Conservation (phyloP, 345 rosid genomes). For the Sonneratia alba region DNA sequence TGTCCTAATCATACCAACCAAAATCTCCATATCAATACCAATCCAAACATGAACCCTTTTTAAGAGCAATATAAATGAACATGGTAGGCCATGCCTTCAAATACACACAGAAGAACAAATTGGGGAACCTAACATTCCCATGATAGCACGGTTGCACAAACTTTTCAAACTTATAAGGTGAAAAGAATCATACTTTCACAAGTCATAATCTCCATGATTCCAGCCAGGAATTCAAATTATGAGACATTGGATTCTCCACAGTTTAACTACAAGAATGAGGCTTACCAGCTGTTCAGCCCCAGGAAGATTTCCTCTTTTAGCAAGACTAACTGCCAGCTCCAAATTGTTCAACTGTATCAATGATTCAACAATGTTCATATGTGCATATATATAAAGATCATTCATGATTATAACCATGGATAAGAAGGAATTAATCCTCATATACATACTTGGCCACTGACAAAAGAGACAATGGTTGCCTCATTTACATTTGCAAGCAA, state of each 20-base stretch:
- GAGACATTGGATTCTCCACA: not conserved
- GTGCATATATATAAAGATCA: not conserved
- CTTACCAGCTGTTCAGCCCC: constrained; percentile 97
- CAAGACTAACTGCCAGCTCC: constrained; percentile 98
- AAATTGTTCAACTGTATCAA: constrained; percentile 75
- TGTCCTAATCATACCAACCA: too few relatives aligned
- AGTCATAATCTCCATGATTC: too few relatives aligned
- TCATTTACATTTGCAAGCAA: constrained; percentile 88
- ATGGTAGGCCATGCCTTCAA: too few relatives aligned
- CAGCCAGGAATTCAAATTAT: not conserved
- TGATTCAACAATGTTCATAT: constrained; percentile 12
- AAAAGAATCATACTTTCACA: too few relatives aligned
- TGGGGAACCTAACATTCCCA: too few relatives aligned
- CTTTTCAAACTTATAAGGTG: not conserved
- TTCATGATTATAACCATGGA: not conserved
- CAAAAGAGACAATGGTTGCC: constrained; percentile 85
- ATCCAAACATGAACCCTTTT: too few relatives aligned
- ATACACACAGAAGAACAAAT: too few relatives aligned
- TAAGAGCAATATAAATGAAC: too few relatives aligned
- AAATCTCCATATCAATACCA: too few relatives aligned
- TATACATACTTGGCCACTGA: constrained; percentile 82
- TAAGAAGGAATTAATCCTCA: not conserved
- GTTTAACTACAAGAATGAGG: not conserved
- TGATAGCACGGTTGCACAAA: not conserved
- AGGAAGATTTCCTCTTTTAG: constrained; percentile 99